phyloP scores from a whole-genome alignment of 352 stramenopile species.

The Globisporangium camurandrum region DNA sequence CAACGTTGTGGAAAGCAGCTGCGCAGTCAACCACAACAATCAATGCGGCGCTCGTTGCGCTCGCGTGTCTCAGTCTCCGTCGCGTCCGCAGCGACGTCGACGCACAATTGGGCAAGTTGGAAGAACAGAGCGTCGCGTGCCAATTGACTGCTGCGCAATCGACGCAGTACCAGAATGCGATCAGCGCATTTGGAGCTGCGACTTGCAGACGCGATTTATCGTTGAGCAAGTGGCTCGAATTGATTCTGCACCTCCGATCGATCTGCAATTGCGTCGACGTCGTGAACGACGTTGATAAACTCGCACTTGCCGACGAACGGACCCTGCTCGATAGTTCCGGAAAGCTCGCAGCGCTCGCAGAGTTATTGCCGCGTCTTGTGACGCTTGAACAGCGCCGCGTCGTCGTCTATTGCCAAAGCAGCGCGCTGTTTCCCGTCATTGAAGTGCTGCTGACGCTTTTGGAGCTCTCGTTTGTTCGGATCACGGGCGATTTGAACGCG shows the following conservation, averaged over 20 bases:
- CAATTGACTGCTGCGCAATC: constrained; percentile 38
- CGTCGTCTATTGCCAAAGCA: constrained; percentile 73
- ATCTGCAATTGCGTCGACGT: constrained; percentile 83
- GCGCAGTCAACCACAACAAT: constrained; percentile 27
- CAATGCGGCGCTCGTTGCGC: constrained; percentile 33
- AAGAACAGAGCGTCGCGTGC: constrained; percentile 75
- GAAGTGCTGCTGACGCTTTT: constrained; percentile 62
- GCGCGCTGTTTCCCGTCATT: constrained; percentile 61
- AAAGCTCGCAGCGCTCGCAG: constrained; percentile 51
- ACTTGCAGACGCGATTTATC: constrained; percentile 37
- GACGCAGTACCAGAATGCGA: constrained; percentile 57
- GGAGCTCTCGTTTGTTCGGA: constrained; percentile 52
- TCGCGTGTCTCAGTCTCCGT: constrained; percentile 56
- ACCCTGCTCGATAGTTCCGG: constrained; percentile 50
- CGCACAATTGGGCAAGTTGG: constrained; percentile 64
- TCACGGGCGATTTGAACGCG: constrained; percentile 42
- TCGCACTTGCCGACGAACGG: constrained; percentile 55
- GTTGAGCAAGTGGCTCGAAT: constrained; percentile 48
- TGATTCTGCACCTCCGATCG: constrained; percentile 54
- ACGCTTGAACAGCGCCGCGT: constrained; percentile 58
- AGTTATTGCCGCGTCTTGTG: constrained; percentile 47
- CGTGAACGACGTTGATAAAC: constrained; percentile 67
- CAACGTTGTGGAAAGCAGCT: constrained; percentile 38
- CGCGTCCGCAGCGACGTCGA: constrained; percentile 75
- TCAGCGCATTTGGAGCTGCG: constrained; percentile 42